These are phyloP conservation scores for Penicillium sp. DNA, from an alignment of 2,329 filamentous ascomycete genomes.

Conservation along the genomic window DNA sequence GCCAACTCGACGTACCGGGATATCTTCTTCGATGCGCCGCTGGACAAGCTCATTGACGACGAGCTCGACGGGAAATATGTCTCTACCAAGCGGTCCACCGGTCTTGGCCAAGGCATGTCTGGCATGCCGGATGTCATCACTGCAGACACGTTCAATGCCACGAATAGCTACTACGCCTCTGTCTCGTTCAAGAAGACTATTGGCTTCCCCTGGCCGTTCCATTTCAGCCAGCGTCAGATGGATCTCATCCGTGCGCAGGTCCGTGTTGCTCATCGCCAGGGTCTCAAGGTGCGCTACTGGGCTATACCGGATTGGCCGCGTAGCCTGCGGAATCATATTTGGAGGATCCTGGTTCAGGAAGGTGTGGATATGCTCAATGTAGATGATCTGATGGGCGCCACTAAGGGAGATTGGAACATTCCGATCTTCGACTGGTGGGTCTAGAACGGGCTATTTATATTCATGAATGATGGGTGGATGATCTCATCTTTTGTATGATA, in stretches of 20 bases:
- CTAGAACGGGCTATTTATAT: conserved; percentile 7
- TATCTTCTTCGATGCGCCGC: conserved; percentile 54
- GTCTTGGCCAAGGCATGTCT: conserved; percentile 44
- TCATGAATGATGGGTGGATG: conserved; percentile 4
- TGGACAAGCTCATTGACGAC: conserved; percentile 37
- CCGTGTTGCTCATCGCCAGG: conserved; percentile 46
- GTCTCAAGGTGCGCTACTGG: conserved; percentile 56
- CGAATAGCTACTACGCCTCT: conserved; percentile 56
- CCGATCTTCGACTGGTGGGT: conserved; percentile 33
- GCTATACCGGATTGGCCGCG: conserved; percentile 52
- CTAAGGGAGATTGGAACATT: conserved; percentile 45
- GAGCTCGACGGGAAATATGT: not conserved
- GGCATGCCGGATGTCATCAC: conserved; percentile 35
- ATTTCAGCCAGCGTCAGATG: conserved; percentile 44
- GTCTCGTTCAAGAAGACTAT: conserved; percentile 49
- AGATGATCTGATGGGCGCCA: conserved; percentile 51
- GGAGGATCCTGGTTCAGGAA: conserved; percentile 50
- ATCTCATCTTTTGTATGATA: conserved; percentile 1
- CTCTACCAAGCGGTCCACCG: conserved; percentile 5
- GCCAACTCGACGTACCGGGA: conserved; percentile 48
- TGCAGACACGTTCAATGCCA: conserved; percentile 43
- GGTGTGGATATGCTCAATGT: conserved; percentile 55
- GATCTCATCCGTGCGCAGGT: conserved; percentile 49
- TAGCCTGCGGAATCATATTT: conserved; percentile 50
- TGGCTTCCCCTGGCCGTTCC: conserved; percentile 48